A percentile compares a stretch with the other conserved stretches of the same genome.
These are phyloP conservation scores for Diplodia scrobiculata DNA, from an alignment of 2,329 filamentous ascomycete genomes.

Conservation along the genomic window DNA sequence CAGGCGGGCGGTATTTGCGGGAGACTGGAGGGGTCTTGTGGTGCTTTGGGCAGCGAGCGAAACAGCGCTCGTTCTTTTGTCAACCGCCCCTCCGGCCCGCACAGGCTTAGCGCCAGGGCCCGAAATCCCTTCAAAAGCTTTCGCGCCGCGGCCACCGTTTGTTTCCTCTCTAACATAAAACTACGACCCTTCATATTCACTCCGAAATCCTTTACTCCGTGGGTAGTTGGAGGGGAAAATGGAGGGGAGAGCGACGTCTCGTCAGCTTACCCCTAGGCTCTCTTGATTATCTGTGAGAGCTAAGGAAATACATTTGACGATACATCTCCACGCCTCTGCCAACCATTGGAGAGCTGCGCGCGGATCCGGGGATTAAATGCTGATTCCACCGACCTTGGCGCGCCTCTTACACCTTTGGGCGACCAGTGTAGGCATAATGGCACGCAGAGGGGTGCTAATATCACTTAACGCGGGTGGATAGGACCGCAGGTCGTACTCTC, in stretches of 20 bases:
- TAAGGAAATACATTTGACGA: slow-evolving; percentile 50
- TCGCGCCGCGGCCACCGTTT: slow-evolving; percentile 34
- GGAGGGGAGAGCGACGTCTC: slow-evolving; percentile 61
- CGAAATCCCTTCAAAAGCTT: slow-evolving; percentile 45
- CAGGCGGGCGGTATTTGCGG: slow-evolving; percentile 20
- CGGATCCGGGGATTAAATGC: neutral
- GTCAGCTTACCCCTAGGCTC: slow-evolving; percentile 63
- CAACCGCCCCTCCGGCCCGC: slow-evolving; percentile 7
- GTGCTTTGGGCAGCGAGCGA: slow-evolving; percentile 25
- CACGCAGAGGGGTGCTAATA: neutral
- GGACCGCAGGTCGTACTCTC: neutral
- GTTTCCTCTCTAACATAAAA: slow-evolving; percentile 46
- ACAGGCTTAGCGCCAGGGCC: slow-evolving; percentile 22
- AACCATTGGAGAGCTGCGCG: neutral
- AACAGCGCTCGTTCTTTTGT: slow-evolving; percentile 29
- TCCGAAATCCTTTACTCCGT: slow-evolving; percentile 63
- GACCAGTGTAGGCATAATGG: neutral
- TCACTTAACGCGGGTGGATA: neutral
- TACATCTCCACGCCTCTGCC: slow-evolving; percentile 17
- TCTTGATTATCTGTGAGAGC: slow-evolving; percentile 48
- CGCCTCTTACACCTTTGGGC: neutral
- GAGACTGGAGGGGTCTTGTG: slow-evolving; percentile 11
- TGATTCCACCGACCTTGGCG: neutral
- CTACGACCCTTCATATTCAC: slow-evolving; percentile 62
- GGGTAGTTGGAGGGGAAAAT: slow-evolving; percentile 69